These are phyloP conservation scores for Drechslera avenae DNA, from an alignment of 2,329 filamentous ascomycete genomes.

Conservation along the genomic window DNA sequence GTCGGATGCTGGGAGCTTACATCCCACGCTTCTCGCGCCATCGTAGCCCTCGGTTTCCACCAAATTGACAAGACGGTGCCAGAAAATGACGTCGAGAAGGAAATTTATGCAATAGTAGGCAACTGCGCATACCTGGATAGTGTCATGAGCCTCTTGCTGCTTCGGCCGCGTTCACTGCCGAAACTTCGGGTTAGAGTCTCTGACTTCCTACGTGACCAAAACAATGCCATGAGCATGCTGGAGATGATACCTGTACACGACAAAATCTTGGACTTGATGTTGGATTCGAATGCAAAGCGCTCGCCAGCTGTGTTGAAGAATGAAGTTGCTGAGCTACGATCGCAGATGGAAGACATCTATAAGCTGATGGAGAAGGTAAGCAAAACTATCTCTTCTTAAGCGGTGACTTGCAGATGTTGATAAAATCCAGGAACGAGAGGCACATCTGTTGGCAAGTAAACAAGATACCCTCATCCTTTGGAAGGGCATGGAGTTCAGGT, in stretches of 20 bases:
- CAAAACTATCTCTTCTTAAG: background rate
- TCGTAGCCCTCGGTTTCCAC: slow-evolving; percentile 41
- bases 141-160: slow-evolving; percentile 36
- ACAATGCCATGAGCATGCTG: slow-evolving; percentile 34
- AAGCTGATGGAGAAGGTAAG: slow-evolving; percentile 31
- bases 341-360: slow-evolving; percentile 31
- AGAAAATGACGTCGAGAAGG: slow-evolving; percentile 28
- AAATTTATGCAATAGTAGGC: slow-evolving; percentile 36
- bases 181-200: slow-evolving; percentile 32
- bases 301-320: slow-evolving; percentile 18
- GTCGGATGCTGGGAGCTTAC: slow-evolving; percentile 40
- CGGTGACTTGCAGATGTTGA: slow-evolving; percentile 3
- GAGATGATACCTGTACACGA: slow-evolving; percentile 38
- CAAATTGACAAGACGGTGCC: slow-evolving; percentile 21
- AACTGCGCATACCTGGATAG: slow-evolving; percentile 43
- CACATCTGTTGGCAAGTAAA: slow-evolving; percentile 23
- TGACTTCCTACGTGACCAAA: slow-evolving; percentile 30
- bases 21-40: slow-evolving; percentile 38
- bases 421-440: slow-evolving; percentile 22
- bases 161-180: slow-evolving; percentile 39
- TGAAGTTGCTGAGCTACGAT: slow-evolving; percentile 29
- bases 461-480: slow-evolving; percentile 36
- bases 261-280: slow-evolving; percentile 33
- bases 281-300: slow-evolving; percentile 21
- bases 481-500: slow-evolving; percentile 42